These are phyloP conservation scores for Panaeolus cyanescens DNA, from an alignment of 768 basidiomycete species.

Conservation along the genomic window DNA sequence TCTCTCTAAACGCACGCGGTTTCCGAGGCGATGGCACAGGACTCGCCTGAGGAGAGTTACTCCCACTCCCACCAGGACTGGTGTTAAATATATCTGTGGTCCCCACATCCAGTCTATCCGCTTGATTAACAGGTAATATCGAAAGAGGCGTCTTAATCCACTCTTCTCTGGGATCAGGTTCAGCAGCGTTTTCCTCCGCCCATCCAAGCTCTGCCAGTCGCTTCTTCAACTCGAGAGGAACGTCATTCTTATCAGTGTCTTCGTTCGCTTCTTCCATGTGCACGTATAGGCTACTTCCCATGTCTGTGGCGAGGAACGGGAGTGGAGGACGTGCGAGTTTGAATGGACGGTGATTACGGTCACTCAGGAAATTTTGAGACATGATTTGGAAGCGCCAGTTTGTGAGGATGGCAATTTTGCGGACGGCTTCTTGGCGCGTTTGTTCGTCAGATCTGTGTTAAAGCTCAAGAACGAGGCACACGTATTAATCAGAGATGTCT, in stretches of 20 bases:
- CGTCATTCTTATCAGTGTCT: conserved; percentile 47
- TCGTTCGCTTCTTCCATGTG: conserved; percentile 54
- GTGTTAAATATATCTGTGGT: conserved; percentile 13
- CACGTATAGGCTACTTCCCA: conserved; percentile 64
- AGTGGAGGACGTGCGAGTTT: conserved; percentile 69
- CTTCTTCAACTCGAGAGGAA: conserved; percentile 66
- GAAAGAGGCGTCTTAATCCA: conserved; percentile 69
- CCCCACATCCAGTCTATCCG: conserved; percentile 50
- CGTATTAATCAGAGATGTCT: conserved; percentile 4
- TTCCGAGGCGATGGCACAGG: conserved; percentile 35
- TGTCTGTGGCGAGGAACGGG: conserved; percentile 75
- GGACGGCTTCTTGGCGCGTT: conserved; percentile 53
- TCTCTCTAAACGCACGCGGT: conserved; percentile 17
- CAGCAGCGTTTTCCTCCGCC: conserved; percentile 55
- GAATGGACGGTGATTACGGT: conserved; percentile 68
- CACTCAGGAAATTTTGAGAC: conserved; percentile 59
- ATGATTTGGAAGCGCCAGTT: conserved; percentile 74
- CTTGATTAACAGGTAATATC: conserved; percentile 55
- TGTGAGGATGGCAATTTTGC: conserved; percentile 54
- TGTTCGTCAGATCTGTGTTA: conserved; percentile 45
- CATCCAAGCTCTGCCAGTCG: conserved; percentile 77
- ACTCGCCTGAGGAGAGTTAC: conserved; percentile 31
- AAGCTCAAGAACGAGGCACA: not conserved
- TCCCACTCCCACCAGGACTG: conserved; percentile 12
- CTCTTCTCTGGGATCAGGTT: conserved; percentile 56